Conservation (phyloP, 441 rosid species). For the Corymbia calophylla region DNA sequence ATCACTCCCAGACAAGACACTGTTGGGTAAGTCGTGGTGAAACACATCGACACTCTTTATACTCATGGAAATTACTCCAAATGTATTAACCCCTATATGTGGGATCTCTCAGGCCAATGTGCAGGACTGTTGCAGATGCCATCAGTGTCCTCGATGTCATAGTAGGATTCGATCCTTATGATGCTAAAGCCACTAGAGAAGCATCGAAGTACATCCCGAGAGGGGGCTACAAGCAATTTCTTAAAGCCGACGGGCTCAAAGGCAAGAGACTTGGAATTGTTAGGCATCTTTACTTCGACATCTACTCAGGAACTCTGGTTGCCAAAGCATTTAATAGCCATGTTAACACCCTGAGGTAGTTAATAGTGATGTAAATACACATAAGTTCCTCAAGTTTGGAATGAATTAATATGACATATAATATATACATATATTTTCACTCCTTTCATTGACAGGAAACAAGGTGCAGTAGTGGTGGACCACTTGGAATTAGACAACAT, state of each 20-base stretch:
- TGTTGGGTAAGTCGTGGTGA: neutral
- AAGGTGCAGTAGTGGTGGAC: conserved; percentile 8
- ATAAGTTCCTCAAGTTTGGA: neutral
- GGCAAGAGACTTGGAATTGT: conserved; percentile 15
- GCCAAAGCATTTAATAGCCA: conserved; percentile 3
- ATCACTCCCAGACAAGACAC: conserved; percentile 9
- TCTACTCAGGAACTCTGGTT: neutral
- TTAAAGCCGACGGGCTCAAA: conserved; percentile 5
- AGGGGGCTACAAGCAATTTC: conserved; percentile 8
- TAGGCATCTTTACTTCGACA: neutral
- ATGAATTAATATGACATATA: neutral
- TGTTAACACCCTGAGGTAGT: conserved; percentile 5
- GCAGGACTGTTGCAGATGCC: conserved; percentile 5
- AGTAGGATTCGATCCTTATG: conserved; percentile 5
- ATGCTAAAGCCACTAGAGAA: neutral
- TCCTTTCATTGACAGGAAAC: neutral
- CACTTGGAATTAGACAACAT: neutral
- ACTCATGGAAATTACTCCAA: neutral
- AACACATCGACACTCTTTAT: neutral
- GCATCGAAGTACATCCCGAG: conserved; percentile 12
- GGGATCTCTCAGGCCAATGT: conserved; percentile 1
- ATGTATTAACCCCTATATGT: neutral
- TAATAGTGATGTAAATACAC: neutral
- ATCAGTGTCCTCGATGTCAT: conserved; percentile 11
- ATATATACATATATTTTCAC: neutral